Evolutionary conservation across 768 basidiomycete species (phyloP).

Genomic region (Crassisporium funariophilum): DNA sequence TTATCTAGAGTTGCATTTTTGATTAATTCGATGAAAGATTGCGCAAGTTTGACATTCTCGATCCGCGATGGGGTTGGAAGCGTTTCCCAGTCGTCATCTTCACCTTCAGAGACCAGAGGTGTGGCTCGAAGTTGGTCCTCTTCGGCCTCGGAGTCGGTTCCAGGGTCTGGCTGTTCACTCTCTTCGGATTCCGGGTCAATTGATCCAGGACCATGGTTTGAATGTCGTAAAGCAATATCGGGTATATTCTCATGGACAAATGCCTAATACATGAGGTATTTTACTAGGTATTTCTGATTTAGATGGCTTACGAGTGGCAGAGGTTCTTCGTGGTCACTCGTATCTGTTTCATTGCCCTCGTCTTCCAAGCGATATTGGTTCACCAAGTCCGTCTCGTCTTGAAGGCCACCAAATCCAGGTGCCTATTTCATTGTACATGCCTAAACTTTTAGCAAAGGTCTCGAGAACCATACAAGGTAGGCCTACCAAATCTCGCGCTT

Average conservation of each 20-base stretch:
- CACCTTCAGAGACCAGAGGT: neutral
- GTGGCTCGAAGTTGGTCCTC: neutral
- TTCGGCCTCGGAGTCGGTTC: neutral
- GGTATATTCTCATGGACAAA: neutral
- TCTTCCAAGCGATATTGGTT: neutral
- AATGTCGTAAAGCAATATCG: neutral
- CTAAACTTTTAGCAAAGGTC: neutral
- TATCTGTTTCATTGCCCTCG: neutral
- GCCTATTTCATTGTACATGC: neutral
- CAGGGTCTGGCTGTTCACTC: constrained; percentile 1
- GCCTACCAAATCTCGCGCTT: neutral
- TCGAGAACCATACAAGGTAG: neutral
- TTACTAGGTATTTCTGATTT: neutral
- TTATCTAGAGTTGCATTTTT: constrained; percentile 3
- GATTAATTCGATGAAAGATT: constrained; percentile 1
- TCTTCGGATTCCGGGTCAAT: neutral
- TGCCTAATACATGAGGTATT: neutral
- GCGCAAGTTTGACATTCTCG: neutral
- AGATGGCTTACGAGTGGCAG: neutral
- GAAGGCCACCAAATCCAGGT: too few species aligned
- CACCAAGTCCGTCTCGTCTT: too few species aligned
- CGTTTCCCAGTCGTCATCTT: neutral
- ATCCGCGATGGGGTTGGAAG: constrained; percentile 1
- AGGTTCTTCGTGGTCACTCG: neutral
- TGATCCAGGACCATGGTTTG: neutral